Conservation (phyloP, 192 early-diverging fungal genomes). For the Chytriomyces hyalinus region DNA sequence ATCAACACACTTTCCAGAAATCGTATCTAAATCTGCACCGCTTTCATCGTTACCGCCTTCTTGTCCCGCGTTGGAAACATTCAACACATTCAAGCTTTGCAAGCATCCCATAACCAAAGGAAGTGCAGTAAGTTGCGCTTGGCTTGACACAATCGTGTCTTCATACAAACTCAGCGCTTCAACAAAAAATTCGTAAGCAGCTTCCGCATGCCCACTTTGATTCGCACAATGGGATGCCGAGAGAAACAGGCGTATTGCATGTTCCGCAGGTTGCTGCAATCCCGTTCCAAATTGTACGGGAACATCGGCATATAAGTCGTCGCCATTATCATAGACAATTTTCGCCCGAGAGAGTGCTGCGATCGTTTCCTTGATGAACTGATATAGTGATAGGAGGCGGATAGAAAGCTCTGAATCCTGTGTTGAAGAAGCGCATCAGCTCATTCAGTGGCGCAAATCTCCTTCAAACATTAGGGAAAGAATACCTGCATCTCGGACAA, state of each 20-base stretch:
- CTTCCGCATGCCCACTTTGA: constrained; percentile 84
- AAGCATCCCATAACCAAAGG: constrained; percentile 85
- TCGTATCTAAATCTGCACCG: constrained; percentile 46
- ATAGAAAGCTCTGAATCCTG: constrained; percentile 13
- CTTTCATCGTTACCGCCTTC: no score
- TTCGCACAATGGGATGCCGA: constrained; percentile 84
- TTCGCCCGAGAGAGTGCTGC: constrained; percentile 65
- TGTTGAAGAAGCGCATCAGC: constrained; percentile 5
- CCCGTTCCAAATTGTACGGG: constrained; percentile 43
- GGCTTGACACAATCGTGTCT: constrained; percentile 85
- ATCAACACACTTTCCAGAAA: constrained; percentile 86
- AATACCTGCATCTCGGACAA: constrained; percentile 49
- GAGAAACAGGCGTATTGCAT: constrained; percentile 80
- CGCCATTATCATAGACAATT: constrained; percentile 50
- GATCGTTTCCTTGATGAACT: constrained; percentile 88
- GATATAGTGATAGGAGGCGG: constrained; percentile 76
- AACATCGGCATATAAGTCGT: constrained; percentile 36
- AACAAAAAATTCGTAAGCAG: constrained; percentile 96
- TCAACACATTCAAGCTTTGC: constrained; percentile 79
- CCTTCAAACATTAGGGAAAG: neutral
- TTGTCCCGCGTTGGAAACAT: constrained; percentile 84
- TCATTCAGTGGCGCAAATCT: neutral
- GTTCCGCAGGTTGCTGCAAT: constrained; percentile 52
- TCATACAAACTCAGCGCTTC: constrained; percentile 96
- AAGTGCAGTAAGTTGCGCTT: constrained; percentile 88